Base-by-base conservation (phyloP, 306 rosid species). In the Lotus japonicus region DNA sequence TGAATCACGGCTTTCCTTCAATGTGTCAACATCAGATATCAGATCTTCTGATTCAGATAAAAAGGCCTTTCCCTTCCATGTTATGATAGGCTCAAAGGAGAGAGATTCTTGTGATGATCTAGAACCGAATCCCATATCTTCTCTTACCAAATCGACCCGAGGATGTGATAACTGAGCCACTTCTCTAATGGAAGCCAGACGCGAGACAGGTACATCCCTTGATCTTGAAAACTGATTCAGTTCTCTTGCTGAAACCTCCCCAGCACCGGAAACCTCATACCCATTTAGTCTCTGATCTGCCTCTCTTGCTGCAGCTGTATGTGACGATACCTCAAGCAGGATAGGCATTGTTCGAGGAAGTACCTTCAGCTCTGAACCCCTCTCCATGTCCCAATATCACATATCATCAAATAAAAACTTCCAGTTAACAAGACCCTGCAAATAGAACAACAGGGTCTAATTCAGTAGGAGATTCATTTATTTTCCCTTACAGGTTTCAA, bases 351-450 rank as follows among this genome's bases (percentile, higher is more conserved):
- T 71, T 33, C 72, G 76, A 1, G 89, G 89, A 68, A 71, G 75
- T 62, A 79, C 76, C 74, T 86, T 94, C 9, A 84, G 80, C 64
- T 90, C 96, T 60, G 86, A 82, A 82, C 74, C 75, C 85, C 95
- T 88, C 75, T 88, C 97, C 97, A 94, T 90, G 73, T 72, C 82
- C 38, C 26, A 55, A 66, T 66, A 65, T 58, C 61, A 35, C 66
- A 66, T 71, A 81, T 74, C 70, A 82, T 79, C 72, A 85, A 88
- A 86, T 48, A 63, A 66, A 71, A 12, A 77, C 31, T 38, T 73
- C 58, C 14, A 43, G 43, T 61, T 74, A 59, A 41, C 35, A 75
- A 52, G 46, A 55, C 39, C 81, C 98, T 90, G 95, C 81, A 83
- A 55, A 79, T 48, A 56, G 74, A 84, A 52, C 19, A 28, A 13